Conservation (phyloP, 106 monocot species). For the Allium cepa region DNA sequence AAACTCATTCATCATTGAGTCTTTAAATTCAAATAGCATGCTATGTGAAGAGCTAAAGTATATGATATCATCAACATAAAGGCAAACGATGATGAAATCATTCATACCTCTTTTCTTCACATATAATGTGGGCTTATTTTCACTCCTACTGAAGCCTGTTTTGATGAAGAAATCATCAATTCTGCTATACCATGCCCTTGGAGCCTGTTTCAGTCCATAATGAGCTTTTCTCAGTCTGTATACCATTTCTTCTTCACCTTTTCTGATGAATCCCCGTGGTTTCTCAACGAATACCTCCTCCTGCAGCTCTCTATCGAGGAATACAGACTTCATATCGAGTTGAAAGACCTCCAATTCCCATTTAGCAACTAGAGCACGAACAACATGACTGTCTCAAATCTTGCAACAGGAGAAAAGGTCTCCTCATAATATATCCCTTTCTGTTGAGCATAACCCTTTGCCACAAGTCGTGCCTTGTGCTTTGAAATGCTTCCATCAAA, state of each 20-base stretch:
- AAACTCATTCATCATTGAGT: background rate
- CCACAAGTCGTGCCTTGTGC: background rate
- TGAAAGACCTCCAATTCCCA: slow-evolving; percentile 1
- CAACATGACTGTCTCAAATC: background rate
- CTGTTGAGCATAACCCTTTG: background rate
- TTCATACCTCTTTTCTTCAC: slow-evolving; percentile 3
- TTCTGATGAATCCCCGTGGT: background rate
- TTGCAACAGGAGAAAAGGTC: background rate
- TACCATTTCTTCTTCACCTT: background rate
- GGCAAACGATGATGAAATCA: background rate
- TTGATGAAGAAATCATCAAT: background rate
- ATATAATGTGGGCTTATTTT: background rate
- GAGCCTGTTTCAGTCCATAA: slow-evolving; percentile 1
- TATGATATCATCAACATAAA: background rate
- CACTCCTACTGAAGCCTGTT: background rate
- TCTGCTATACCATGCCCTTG: background rate
- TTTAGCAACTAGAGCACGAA: background rate
- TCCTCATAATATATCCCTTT: background rate
- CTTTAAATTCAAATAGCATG: background rate
- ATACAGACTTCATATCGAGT: background rate
- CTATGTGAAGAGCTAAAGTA: no score
- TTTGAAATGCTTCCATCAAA: background rate
- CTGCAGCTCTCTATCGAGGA: background rate
- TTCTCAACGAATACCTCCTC: background rate
- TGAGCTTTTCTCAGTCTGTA: background rate